Base-by-base conservation (phyloP, 139 green algal species). In the Parachlorella kessleri region DNA sequence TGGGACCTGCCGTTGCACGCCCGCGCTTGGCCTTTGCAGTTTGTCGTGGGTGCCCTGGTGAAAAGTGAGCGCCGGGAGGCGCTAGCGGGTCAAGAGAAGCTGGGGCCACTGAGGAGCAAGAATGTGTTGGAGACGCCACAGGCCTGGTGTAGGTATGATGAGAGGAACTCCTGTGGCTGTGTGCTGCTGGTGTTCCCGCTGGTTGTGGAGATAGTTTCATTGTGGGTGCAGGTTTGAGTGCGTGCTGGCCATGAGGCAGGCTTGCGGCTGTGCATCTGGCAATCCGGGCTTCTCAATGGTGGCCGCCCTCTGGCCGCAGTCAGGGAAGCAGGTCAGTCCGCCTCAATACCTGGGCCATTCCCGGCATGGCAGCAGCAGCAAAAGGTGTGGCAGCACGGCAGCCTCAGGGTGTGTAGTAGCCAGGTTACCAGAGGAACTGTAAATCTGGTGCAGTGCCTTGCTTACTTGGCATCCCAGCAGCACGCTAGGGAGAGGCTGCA, bases 21-120 rank as follows among this genome's bases (percentile, higher is more conserved):
- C n/a, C n/a, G n/a, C n/a, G n/a, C n/a, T n/a, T n/a, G n/a, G n/a
- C n/a, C n/a, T n/a, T n/a, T n/a, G n/a, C 86, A 95, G 86, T 91
- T 97, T 2, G 94, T 93, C 3, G 85, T 98, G 24, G 94, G 94
- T 26, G 91, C 91, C 0, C 92, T 95, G 73, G 92, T 97, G n/a
- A 53, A 95, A 3, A 93, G 97, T 74, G 78, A 81, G 14, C 48
- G 40, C 21, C 41, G 75, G 0, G 59, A 88, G n/a, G 83, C 97
- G 71, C 85, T 98, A 5, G 90, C 94, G 72, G 94, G 97, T n/a
- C 90, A 96, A 70, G 94, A 98, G 83, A 65, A 65, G 2, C 84
- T 79, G 28, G 94, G 94, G 0, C 90, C 91, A 9, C 85, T 97
- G 33, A 87, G 87, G n/a, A 89, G 93, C 4, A 81, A 83, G 37